phyloP scores from a whole-genome alignment of 1,284 basidiomycete genomes.

The Irpex rosettiformis region DNA sequence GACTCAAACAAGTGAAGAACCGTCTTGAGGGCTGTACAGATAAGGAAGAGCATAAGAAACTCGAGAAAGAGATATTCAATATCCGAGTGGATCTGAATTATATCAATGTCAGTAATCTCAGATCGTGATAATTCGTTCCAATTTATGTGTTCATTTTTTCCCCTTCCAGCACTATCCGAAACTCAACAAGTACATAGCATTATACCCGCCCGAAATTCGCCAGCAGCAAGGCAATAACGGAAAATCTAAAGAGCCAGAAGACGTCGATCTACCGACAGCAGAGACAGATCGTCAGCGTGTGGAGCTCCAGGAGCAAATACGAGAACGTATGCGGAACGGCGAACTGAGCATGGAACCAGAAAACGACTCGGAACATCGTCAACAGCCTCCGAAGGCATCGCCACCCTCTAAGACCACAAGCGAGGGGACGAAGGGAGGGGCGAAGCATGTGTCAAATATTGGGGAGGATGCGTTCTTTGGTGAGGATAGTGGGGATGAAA shows the following conservation, averaged over 20 bases:
- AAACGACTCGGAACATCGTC: conserved; percentile 25
- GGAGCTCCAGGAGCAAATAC: conserved; percentile 60
- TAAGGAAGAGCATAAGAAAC: conserved; percentile 35
- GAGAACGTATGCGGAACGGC: conserved; percentile 55
- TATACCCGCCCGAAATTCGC: conserved; percentile 72
- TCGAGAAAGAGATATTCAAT: conserved; percentile 50
- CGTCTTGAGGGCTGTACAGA: conserved; percentile 31
- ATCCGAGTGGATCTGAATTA: conserved; percentile 84
- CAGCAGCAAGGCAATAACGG: conserved; percentile 20
- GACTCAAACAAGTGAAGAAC: conserved; percentile 63
- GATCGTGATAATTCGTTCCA: too few species aligned
- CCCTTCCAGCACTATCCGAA: conserved; percentile 73
- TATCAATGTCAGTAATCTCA: conserved; percentile 62
- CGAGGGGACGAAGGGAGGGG: conserved; percentile 8
- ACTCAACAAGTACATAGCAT: conserved; percentile 78
- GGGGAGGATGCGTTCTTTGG: conserved; percentile 49
- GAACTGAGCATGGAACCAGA: conserved; percentile 65
- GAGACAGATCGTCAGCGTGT: conserved; percentile 51
- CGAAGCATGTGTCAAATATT: conserved; percentile 17
- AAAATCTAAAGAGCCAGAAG: not conserved
- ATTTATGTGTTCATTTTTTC: not conserved
- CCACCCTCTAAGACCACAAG: conserved; percentile 1
- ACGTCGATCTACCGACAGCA: conserved; percentile 15
- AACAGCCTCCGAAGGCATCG: conserved; percentile 6
- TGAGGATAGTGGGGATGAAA: conserved; percentile 23